Base-by-base conservation (phyloP, 2,329 filamentous ascomycete genomes). In the Colletotrichum lindemuthianum region DNA sequence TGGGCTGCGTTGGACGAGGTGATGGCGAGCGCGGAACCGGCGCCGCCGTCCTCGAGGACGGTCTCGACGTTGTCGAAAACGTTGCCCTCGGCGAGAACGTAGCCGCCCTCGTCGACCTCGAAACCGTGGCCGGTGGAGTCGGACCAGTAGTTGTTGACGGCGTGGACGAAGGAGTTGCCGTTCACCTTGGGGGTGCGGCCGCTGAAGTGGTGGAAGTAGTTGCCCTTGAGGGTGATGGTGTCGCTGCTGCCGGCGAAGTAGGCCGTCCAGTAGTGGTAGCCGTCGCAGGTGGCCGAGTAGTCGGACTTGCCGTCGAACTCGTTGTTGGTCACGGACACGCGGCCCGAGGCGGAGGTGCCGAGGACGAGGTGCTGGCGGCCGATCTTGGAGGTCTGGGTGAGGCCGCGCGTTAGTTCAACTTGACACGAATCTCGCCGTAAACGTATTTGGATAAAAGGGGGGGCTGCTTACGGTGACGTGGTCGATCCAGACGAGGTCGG, bases 81-180 rank as follows among this genome's bases (percentile, higher is more conserved):
- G 70, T 86, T 87, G 39, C 86, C 86, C 75, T 88, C 86, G 2
- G 82, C 82, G n/a, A 67, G 77, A 51, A 86, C 80, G 68, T 76
- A 77, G 54, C 69, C 77, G 52, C 79, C 79, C 7, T 72, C 53
- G 60, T 77, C 77, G 58, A 81, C 74, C 75, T 86, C 86, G 71
- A 88, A 88, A 15, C 84, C 82, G 75, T 88, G 86, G 48, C 82
- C 82, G 16, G 75, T 72, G 73, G 82, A 84, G 70, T 82, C 78
- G 72, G 85, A 79, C 77, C 81, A 88, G 81, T 84, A 86, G 80
- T 88, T 88, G 82, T 88, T 88, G 72, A 87, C 82, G 52, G 83
- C 85, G 75, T 89, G 86, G 59, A 89, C 74, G 24, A 80, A 77
- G 52, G 86, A 80, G 59, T 85, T 85, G 74, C 84, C 84, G 40